Conservation (phyloP, 2,329 filamentous ascomycete species). For the Fulvia fulva region DNA sequence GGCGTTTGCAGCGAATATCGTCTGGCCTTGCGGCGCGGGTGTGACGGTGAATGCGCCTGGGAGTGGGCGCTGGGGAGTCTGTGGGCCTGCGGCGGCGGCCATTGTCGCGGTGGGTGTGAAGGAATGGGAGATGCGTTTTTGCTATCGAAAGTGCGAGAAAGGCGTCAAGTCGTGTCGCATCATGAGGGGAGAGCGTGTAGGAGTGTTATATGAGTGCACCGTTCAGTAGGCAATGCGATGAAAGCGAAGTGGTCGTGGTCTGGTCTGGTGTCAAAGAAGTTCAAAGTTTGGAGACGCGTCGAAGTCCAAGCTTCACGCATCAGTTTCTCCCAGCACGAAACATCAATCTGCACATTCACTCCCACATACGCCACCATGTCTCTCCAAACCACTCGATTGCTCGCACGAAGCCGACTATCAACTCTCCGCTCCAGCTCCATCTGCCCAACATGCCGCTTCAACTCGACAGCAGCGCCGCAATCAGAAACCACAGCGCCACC, state of each 20-base stretch:
- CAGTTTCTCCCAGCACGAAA: neutral
- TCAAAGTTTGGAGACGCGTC: neutral
- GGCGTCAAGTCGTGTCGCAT: constrained; percentile 1
- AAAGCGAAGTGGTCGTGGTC: no score
- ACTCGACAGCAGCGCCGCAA: constrained; percentile 24
- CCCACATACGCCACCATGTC: neutral
- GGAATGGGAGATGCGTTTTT: neutral
- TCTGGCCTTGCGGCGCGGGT: constrained; percentile 51
- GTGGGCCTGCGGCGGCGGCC: constrained; percentile 26
- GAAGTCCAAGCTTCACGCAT: neutral
- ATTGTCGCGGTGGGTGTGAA: constrained; percentile 14
- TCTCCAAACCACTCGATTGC: constrained; percentile 6
- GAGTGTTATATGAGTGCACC: neutral
- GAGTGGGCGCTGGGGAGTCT: constrained; percentile 66
- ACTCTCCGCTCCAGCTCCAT: constrained; percentile 13
- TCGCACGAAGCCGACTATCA: constrained; percentile 14
- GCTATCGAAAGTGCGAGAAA: constrained; percentile 6
- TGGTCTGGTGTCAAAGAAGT: neutral
- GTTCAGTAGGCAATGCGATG: neutral
- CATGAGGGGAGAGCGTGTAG: neutral
- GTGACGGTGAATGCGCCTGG: constrained; percentile 75
- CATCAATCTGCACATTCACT: neutral
- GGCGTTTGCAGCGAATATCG: constrained; percentile 32
- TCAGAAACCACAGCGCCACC: constrained; percentile 31
- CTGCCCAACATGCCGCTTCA: constrained; percentile 26